Evolutionary conservation across 768 basidiomycete genomes (phyloP), one percentile per base, ranked within the genome.

Genomic region (Lentinus brumalis): DNA sequence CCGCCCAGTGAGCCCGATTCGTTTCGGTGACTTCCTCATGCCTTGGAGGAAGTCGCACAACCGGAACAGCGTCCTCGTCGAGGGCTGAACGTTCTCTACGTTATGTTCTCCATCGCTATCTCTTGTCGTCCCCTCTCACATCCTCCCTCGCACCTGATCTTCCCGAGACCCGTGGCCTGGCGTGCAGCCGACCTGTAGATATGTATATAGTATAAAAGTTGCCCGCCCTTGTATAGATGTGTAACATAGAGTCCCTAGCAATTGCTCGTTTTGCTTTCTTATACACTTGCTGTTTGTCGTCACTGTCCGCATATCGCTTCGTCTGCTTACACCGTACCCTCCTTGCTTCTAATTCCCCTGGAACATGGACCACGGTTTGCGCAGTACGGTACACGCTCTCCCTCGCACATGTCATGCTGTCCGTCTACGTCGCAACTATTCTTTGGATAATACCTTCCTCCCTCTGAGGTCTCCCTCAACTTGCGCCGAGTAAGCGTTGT

Each of bases 1-100:
- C 5, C 60, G 60, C 11, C 42, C 60, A 6, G 21, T 32, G 35
- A 61, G 60, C 50, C 55, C 60, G 16, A 50, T 56, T 12, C 54
- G 54, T 10, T 21, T 61, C 16, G 50, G 60, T 41, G 50, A 40
- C 18, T 50, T 61, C 44, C 40, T 56, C 46, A 53, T 53, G 51
- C 52, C 54, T 9, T 61, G 54, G 54, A 49, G 60, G 44, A 39
- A 50, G 41, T 31, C 30, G 35, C 9, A 30, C 2, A 31, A 50
- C 29, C 30, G 31, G 15, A 32, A 41, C 12, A 38, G 21, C 18
- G 18, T 60, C 15, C 16, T 41, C 30, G 46, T 49, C 46, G 31
- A 52, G 26, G 40, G 46, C 38, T 59, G 32, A 46, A 38, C 10
- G 46, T 44, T 44, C 15, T 15, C 42, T 9, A 15, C 8, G 14